Base-by-base conservation (phyloP, 2,329 filamentous ascomycete genomes). In the Trichoderma hamatum region DNA sequence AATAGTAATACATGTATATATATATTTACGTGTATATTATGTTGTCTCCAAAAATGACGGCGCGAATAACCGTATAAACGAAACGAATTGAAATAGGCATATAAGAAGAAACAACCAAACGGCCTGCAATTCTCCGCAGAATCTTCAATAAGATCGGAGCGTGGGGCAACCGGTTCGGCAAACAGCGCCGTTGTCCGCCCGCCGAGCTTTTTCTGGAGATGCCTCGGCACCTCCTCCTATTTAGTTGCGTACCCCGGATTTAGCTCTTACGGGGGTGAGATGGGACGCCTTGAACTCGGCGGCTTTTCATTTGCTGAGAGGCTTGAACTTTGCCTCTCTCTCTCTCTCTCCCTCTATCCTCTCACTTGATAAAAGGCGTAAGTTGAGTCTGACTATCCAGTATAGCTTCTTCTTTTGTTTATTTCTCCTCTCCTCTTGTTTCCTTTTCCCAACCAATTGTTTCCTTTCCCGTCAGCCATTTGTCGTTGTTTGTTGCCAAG, bases 201-300 rank as follows among this genome's bases (percentile, higher is more conserved):
- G 52, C 52, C 46, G 61, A 24, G 34, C 46, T 52, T 49, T 49
- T 49, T 26, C 36, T 39, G 58, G 36, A 75, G 73, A 72, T 76
- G 74, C 74, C 74, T 76, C 75, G 74, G 74, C 73, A 73, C 68
- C 72, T 70, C 68, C 71, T 68, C 61, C 54, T 36, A 52, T 59
- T 24, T 32, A 43, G 34, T 43, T 52, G n/a, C 30, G 24, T 54
- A 43, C 62, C 46, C 67, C 65, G 59, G 61, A 64, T 54, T 39
- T 64, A 26, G 19, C 11, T 52, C 65, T 63, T 39, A 63, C 43
- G n/a, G 36, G 43, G 34, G 34, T 43, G 43, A 11, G 10, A 49
- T 43, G 16, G 16, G 16, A 43, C 36, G 7, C 30, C 51, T 60
- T 32, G 21, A 34, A 60, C 13, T 28, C 21, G 26, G 26, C 21